phyloP scores from a whole-genome alignment of 2,329 filamentous ascomycete species.

The Neopestalotiopsis sp. region DNA sequence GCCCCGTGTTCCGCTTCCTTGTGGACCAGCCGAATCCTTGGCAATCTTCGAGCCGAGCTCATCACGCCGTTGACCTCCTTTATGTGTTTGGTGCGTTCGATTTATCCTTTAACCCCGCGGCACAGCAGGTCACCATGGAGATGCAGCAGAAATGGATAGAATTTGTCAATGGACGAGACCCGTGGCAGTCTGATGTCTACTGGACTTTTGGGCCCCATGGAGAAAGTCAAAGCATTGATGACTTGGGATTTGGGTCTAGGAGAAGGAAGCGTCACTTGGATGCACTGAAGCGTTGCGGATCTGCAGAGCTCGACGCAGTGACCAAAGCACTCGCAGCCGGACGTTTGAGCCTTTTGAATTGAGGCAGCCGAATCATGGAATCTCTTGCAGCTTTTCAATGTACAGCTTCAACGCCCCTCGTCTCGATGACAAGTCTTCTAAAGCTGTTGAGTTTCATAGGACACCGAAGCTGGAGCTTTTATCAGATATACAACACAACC shows the following conservation, averaged over 20 bases:
- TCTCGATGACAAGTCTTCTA: no score
- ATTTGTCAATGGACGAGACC: background rate
- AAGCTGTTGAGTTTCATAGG: no score
- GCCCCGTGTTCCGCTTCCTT: background rate
- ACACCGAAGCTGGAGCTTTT: no score
- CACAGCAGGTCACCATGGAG: background rate
- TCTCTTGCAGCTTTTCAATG: conserved; percentile 38
- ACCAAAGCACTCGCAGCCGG: background rate
- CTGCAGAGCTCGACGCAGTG: background rate
- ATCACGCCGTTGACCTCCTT: background rate
- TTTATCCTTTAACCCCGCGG: background rate
- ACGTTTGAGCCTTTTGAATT: background rate
- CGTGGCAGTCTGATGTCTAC: background rate
- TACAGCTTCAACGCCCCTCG: no score
- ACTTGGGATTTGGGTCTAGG: background rate
- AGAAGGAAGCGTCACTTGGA: background rate
- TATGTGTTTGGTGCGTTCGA: background rate
- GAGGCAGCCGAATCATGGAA: conserved; percentile 17
- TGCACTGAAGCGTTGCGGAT: background rate
- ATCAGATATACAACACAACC: no score
- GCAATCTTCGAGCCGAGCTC: background rate
- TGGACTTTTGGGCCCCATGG: background rate
- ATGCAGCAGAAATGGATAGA: background rate
- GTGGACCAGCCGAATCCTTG: background rate
- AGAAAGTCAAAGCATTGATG: background rate